phyloP scores from a whole-genome alignment of 225 moss, liverwort and hornwort species.

The Thuidium tamariscinum region DNA sequence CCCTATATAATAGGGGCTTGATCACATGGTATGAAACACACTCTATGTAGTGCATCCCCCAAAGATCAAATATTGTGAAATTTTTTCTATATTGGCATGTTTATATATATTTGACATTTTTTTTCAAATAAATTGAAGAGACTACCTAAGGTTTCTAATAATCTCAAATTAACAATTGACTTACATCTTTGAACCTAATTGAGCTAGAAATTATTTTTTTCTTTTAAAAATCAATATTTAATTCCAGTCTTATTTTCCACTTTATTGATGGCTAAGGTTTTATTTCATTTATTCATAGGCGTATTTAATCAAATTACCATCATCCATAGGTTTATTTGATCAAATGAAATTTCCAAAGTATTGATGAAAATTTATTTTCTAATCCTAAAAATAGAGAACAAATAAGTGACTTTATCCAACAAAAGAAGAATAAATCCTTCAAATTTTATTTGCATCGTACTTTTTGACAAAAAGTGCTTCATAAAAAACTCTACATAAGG shows the following conservation, averaged over 20 bases:
- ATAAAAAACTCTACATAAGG: fast-evolving
- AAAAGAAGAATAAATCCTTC: neutral
- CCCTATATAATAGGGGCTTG: too few species aligned
- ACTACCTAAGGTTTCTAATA: neutral
- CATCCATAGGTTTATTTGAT: neutral
- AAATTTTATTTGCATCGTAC: neutral
- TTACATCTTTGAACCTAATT: neutral
- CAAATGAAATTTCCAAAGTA: neutral
- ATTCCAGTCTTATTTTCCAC: neutral
- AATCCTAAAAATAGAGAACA: neutral
- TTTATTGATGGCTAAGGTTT: neutral
- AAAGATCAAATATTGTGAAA: too few species aligned
- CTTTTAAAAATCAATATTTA: neutral
- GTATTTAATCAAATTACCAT: neutral
- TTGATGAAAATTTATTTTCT: too few species aligned
- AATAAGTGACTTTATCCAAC: neutral
- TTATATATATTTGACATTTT: neutral
- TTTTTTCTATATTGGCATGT: neutral
- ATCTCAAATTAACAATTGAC: neutral
- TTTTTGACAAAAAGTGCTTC: neutral
- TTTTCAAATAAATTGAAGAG: neutral
- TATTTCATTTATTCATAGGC: neutral
- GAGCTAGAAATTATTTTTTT: neutral
- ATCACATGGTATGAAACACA: too few species aligned
- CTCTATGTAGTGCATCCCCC: too few species aligned